A percentile compares a stretch with the other conserved stretches of the same genome.
phyloP scores from a whole-genome alignment of 257 asterid species.

The Penstemon barbatus region DNA sequence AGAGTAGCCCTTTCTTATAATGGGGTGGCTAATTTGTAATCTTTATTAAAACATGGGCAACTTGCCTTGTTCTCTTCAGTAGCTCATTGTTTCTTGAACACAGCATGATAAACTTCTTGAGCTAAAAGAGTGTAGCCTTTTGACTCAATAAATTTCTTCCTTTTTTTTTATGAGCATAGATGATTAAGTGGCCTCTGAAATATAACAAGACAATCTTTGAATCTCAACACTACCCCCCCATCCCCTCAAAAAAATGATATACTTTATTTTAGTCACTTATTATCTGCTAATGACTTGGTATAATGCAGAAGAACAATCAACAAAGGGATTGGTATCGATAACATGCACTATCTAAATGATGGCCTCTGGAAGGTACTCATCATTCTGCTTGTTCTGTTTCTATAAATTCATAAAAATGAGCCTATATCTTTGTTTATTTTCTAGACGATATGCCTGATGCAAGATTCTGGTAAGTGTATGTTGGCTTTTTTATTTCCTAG shows the following conservation, averaged over 20 bases:
- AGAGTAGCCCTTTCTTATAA: neutral
- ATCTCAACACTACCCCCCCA: neutral
- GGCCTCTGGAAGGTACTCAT: conserved; percentile 94
- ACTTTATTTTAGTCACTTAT: conserved; percentile 7
- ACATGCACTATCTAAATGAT: conserved; percentile 98
- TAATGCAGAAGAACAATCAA: conserved; percentile 69
- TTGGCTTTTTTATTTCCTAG: neutral
- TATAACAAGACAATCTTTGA: neutral
- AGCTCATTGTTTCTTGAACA: neutral
- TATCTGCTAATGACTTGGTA: conserved; percentile 25
- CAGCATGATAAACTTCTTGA: neutral
- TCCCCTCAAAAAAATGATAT: neutral
- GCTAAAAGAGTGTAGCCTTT: neutral
- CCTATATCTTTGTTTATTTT: conserved; percentile 12
- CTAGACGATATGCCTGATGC: neutral
- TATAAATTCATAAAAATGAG: neutral
- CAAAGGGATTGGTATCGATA: conserved; percentile 97
- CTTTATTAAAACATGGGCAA: neutral
- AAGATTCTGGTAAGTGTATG: neutral
- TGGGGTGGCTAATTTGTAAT: neutral
- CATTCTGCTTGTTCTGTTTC: neutral
- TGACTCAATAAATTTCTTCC: neutral
- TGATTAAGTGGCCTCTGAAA: neutral
- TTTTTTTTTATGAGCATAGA: neutral
- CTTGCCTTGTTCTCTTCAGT: neutral